These are phyloP conservation scores for Silybum marianum DNA, from an alignment of 129 eudicot genomes.

Conservation along the genomic window DNA sequence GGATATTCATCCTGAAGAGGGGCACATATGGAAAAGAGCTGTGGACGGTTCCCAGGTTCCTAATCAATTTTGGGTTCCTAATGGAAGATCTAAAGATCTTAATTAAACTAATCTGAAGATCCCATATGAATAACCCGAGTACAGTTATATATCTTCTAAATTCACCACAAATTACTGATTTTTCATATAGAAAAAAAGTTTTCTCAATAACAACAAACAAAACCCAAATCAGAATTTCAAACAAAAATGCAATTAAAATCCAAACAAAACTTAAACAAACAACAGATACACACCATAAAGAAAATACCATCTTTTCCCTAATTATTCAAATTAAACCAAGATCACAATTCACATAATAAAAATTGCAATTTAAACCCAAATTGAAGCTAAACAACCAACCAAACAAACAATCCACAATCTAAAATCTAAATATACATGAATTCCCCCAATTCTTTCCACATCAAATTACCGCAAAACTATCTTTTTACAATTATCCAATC, in stretches of 20 bases:
- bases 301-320: not conserved
- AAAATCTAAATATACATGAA: not conserved
- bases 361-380: not conserved
- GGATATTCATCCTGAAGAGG: too few species aligned
- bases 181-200: not conserved
- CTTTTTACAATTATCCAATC: not conserved
- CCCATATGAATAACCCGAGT: not conserved
- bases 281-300: not conserved
- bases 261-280: too few species aligned
- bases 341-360: not conserved
- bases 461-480: not conserved
- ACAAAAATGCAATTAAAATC: not conserved
- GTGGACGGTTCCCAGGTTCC: too few species aligned
- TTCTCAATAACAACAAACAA: not conserved
- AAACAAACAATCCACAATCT: constrained; percentile 7
- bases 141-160: not conserved
- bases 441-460: not conserved
- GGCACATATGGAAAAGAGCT: too few species aligned
- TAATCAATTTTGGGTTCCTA: too few species aligned
- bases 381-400: too few species aligned
- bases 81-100: not conserved
- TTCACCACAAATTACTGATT: not conserved
- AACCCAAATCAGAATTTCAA: not conserved
- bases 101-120: not conserved
- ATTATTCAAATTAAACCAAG: not conserved